phyloP scores from a whole-genome alignment of 2,329 filamentous ascomycete genomes.

The Fusarium sarcochroum region DNA sequence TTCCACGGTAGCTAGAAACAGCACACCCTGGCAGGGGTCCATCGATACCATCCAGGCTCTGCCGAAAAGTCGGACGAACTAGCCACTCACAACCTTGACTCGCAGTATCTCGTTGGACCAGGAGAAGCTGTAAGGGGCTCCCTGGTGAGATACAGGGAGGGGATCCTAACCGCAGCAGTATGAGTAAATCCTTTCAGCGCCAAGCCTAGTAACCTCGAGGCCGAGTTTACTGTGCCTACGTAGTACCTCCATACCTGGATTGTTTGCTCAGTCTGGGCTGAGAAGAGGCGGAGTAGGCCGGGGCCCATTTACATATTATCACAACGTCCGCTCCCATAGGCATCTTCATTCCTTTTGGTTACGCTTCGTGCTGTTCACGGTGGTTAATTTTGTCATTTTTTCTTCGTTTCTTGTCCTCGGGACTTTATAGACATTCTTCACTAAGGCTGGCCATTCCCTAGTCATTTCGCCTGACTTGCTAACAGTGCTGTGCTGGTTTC shows the following conservation, averaged over 20 bases:
- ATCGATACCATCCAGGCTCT: slow-evolving; percentile 19
- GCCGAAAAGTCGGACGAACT: slow-evolving; percentile 13
- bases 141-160: slow-evolving; percentile 15
- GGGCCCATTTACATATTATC: slow-evolving; percentile 45
- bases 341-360: slow-evolving; percentile 37
- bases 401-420: slow-evolving; percentile 15
- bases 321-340: slow-evolving; percentile 38
- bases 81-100: slow-evolving; percentile 23
- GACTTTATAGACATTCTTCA: slow-evolving; percentile 34
- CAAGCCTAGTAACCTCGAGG: slow-evolving; percentile 3
- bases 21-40: slow-evolving; percentile 13
- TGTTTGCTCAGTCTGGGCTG: slow-evolving; percentile 14
- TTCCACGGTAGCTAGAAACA: slow-evolving; percentile 20
- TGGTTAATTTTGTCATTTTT: slow-evolving; percentile 25
- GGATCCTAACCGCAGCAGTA: slow-evolving; percentile 2
- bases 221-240: too few relatives aligned
- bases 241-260: background rate
- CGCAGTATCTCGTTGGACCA: slow-evolving; percentile 14
- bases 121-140: slow-evolving; percentile 27
- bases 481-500: slow-evolving; percentile 11
- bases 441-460: slow-evolving; percentile 34
- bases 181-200: slow-evolving; percentile 16
- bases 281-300: slow-evolving; percentile 11
- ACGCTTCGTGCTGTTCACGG: slow-evolving; percentile 29
- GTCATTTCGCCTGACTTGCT: slow-evolving; percentile 10